These are phyloP conservation scores for Ensete glaucum DNA, from an alignment of 176 grass and related monocot genomes.

Conservation along the genomic window DNA sequence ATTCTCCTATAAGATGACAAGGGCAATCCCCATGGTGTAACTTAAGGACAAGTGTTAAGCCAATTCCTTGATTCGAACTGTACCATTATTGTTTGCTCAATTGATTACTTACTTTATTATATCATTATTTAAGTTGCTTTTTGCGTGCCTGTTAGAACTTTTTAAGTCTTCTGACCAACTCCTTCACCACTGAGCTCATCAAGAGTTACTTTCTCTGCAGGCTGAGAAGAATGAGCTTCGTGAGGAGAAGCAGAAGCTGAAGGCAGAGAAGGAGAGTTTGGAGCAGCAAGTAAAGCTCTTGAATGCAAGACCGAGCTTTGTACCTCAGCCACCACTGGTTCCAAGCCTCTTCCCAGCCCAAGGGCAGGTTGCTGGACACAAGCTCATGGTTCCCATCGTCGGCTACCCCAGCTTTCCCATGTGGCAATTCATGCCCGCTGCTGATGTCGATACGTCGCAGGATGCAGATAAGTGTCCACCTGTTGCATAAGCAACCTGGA, in stretches of 20 bases:
- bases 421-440: slow-evolving; percentile 74
- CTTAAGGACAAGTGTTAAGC: too few relatives aligned
- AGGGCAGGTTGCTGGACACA: slow-evolving; percentile 38
- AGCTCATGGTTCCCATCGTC: slow-evolving; percentile 61
- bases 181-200: neutral
- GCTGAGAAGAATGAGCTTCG: slow-evolving; percentile 41
- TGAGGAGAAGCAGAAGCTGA: slow-evolving; percentile 39
- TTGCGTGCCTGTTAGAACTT: neutral
- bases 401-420: slow-evolving; percentile 51
- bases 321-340: slow-evolving; percentile 40
- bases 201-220: slow-evolving; percentile 8
- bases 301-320: slow-evolving; percentile 24
- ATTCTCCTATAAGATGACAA: too few relatives aligned
- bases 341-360: slow-evolving; percentile 45
- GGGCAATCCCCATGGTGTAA: too few relatives aligned
- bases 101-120: too few relatives aligned
- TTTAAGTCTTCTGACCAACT: neutral
- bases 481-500: slow-evolving; percentile 34
- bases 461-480: slow-evolving; percentile 56
- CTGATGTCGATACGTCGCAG: slow-evolving; percentile 63
- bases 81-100: neutral
- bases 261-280: slow-evolving; percentile 38
- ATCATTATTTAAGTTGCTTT: neutral
- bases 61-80: too few relatives aligned
- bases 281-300: slow-evolving; percentile 36